Conservation (phyloP, 192 early-diverging fungal genomes). For the Spizellomyces punctatus region DNA sequence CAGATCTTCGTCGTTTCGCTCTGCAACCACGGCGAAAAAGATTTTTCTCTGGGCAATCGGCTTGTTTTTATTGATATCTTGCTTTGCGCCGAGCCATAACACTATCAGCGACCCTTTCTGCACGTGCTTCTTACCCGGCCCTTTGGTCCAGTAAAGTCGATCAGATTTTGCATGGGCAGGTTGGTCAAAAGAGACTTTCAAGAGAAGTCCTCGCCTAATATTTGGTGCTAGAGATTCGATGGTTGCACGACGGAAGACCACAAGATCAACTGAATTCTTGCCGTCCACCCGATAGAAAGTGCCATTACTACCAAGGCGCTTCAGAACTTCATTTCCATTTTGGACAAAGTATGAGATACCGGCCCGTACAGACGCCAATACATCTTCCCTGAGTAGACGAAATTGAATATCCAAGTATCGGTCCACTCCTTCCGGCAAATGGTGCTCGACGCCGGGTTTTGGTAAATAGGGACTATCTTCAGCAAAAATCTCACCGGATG, state of each 20-base stretch:
- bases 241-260: constrained; percentile 5
- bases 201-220: no score
- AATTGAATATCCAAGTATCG: constrained; percentile 62
- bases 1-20: constrained; percentile 7
- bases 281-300: constrained; percentile 11
- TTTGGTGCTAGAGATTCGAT: no score
- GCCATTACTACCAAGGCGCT: background rate
- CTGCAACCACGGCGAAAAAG: constrained; percentile 20
- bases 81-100: no score
- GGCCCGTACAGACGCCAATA: constrained; percentile 45
- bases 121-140: no score
- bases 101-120: no score
- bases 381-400: constrained; percentile 61
- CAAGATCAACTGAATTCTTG: constrained; percentile 14
- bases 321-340: constrained; percentile 8
- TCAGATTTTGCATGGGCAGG: no score
- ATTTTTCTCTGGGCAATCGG: no score
- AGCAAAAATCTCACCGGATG: constrained; percentile 50
- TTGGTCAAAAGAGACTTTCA: no score
- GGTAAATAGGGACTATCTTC: constrained; percentile 50
- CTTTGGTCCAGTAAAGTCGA: no score
- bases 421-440: constrained; percentile 43
- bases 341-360: constrained; percentile 49
- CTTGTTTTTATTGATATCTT: no score
- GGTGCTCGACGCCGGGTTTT: constrained; percentile 30